These are phyloP conservation scores for Luzula sylvatica DNA, from an alignment of 176 grass and related monocot genomes.

Conservation along the genomic window DNA sequence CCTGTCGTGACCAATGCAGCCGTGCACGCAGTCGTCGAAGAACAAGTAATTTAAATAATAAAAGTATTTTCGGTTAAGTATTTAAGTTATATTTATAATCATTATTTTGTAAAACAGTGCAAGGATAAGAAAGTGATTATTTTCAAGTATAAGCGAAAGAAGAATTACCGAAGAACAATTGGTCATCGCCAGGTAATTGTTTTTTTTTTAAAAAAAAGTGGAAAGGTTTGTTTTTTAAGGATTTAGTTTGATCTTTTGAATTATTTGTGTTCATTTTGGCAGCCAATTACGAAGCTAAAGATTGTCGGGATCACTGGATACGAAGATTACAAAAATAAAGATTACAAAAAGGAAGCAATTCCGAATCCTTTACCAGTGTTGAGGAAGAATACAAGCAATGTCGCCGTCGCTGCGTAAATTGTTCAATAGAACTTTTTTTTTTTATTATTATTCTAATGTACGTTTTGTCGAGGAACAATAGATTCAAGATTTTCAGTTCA, in stretches of 20 bases:
- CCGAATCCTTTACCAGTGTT: too few species aligned
- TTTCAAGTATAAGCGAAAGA: slow-evolving; percentile 89
- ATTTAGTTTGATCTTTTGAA: background rate
- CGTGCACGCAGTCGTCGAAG: slow-evolving; percentile 71
- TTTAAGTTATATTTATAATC: background rate
- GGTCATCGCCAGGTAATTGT: slow-evolving; percentile 74
- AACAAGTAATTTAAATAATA: background rate
- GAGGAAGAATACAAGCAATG: too few species aligned
- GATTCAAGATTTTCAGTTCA: slow-evolving; percentile 8
- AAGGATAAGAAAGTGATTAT: slow-evolving; percentile 79
- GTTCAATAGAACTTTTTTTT: background rate
- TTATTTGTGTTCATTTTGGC: slow-evolving; percentile 14
- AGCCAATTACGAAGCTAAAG: slow-evolving; percentile 76
- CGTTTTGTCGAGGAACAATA: slow-evolving; percentile 3
- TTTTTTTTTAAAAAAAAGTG: background rate
- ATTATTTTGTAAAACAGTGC: slow-evolving; percentile 44
- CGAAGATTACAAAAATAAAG: slow-evolving; percentile 34
- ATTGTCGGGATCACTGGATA: slow-evolving; percentile 91
- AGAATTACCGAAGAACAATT: slow-evolving; percentile 83
- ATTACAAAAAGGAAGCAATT: too few species aligned
- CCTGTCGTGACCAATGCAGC: slow-evolving; percentile 98
- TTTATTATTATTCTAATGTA: background rate
- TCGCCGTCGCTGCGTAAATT: too few species aligned
- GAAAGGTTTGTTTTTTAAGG: too few species aligned
- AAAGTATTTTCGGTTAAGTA: background rate